Evolutionary conservation across 208 protist species (phyloP).

Genomic region (Crithidia thermophila): DNA sequence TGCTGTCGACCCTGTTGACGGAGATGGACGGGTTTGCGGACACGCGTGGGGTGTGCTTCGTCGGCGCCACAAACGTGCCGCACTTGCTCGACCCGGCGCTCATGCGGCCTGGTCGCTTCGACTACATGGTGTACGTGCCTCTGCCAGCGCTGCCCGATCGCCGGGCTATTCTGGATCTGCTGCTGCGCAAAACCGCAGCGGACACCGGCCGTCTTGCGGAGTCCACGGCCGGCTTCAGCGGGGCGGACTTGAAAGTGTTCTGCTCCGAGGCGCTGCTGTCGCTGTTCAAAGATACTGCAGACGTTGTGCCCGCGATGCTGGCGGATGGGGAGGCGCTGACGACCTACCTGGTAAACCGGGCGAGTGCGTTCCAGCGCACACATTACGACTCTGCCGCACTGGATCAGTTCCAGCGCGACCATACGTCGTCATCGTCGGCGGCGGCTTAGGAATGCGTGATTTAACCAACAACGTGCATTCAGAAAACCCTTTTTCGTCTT

Average conservation of each 20-base stretch:
- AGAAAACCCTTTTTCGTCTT: no score
- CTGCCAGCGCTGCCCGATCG: constrained; percentile 64
- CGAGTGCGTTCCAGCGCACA: constrained; percentile 47
- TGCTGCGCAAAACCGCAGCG: constrained; percentile 49
- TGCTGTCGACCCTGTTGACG: constrained; percentile 97
- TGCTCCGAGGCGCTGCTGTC: constrained; percentile 57
- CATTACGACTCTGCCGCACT: constrained; percentile 56
- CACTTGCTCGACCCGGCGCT: constrained; percentile 89
- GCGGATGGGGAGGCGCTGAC: constrained; percentile 42
- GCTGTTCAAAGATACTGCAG: constrained; percentile 35
- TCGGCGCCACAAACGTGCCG: constrained; percentile 93
- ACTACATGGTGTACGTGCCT: constrained; percentile 87
- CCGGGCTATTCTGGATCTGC: constrained; percentile 51
- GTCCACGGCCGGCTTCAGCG: constrained; percentile 80
- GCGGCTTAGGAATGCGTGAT: no score
- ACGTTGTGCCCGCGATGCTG: constrained; percentile 10
- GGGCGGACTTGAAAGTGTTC: constrained; percentile 75
- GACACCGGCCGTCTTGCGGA: constrained; percentile 49
- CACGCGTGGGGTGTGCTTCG: constrained; percentile 81
- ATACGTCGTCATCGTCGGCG: no score
- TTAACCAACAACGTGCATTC: no score
- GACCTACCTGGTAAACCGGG: constrained; percentile 38
- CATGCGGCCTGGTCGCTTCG: constrained; percentile 90
- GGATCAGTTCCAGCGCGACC: constrained; percentile 49
- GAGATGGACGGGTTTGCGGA: constrained; percentile 97